Percentiles rank a stretch among this genome's conserved stretches.
These are phyloP conservation scores for Taxawa tesnikishii DNA, from an alignment of 2,329 filamentous ascomycete species.

Conservation along the genomic window DNA sequence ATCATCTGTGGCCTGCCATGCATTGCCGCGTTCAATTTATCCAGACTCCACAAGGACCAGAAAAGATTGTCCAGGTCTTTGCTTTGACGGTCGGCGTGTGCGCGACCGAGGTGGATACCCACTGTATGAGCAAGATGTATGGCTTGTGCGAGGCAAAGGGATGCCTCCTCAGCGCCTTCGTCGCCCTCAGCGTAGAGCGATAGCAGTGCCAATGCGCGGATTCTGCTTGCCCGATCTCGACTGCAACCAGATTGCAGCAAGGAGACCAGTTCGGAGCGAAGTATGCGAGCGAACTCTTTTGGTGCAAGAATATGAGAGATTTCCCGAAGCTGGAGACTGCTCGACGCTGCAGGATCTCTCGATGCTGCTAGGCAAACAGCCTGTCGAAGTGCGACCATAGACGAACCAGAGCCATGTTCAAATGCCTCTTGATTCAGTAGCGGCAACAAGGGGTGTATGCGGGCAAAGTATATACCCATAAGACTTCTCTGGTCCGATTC, in stretches of 20 bases:
- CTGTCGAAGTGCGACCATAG: conserved; percentile 28
- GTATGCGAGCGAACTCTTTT: conserved; percentile 33
- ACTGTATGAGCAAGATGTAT: conserved; percentile 38
- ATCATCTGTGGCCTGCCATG: conserved; percentile 35
- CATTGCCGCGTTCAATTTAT: conserved; percentile 34
- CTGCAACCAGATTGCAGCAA: conserved; percentile 28
- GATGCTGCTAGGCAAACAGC: conserved; percentile 36
- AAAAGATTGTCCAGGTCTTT: conserved; percentile 46
- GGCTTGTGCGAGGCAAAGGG: conserved; percentile 34
- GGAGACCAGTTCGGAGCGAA: conserved; percentile 29
- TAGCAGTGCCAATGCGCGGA: conserved; percentile 33
- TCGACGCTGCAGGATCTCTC: conserved; percentile 30
- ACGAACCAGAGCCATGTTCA: conserved; percentile 21
- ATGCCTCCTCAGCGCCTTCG: conserved; percentile 29
- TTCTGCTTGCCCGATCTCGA: conserved; percentile 33
- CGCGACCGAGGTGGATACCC: conserved; percentile 39
- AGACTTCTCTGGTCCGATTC: conserved; percentile 23
- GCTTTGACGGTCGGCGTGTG: conserved; percentile 50
- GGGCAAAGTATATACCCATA: conserved; percentile 32
- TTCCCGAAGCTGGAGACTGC: conserved; percentile 25
- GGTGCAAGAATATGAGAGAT: conserved; percentile 21
- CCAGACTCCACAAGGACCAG: conserved; percentile 37
- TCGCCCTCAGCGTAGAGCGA: conserved; percentile 35
- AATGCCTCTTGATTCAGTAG: conserved; percentile 32
- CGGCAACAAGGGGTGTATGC: conserved; percentile 34